Evolutionary conservation across 2,329 filamentous ascomycete genomes (phyloP), one percentile per base, ranked within the genome.

Genomic region (Ramularia endophylla): DNA sequence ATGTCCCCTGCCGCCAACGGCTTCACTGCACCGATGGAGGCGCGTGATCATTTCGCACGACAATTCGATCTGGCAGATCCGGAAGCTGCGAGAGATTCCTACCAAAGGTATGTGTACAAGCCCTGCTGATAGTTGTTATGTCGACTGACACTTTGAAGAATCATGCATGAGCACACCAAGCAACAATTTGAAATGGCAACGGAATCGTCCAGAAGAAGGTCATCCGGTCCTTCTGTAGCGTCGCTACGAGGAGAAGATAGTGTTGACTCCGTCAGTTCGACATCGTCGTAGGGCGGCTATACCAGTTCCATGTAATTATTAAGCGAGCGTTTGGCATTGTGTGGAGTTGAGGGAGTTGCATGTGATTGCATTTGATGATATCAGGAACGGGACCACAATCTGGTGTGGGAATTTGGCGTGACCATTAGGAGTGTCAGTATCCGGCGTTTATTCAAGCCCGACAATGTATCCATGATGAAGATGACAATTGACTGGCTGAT

Each of bases 141-240:
- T n/a, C n/a, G n/a, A n/a, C n/a, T n/a, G n/a, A n/a, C n/a, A n/a
- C n/a, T n/a, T n/a, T n/a, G n/a, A n/a, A n/a, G 69, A 36, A 61
- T 71, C 38, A 72, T 73, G 68, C 69, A 71, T 46, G 64, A 71
- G 48, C 69, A 73, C 59, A 73, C 70, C 48, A 70, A 68, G 56
- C 63, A 64, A 37, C 69, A 73, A 52, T 66, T 71, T 33, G 65
- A 62, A 37, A 65, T 61, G 33, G 69, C 69, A 1, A 67, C 67
- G 34, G 61, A 62, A 44, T 72, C 68, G 7, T 67, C 66, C 3
- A 63, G 66, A 22, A 59, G 69, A 55, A 62, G 68, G 11, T 64
- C 59, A 2, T 53, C 54, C 4, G 54, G 44, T 30, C 38, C 43
- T n/a, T 41, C 49, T 8, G 42, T 52, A n/a, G 33, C 52, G 1